Evolutionary conservation across 345 rosid genomes (phyloP), one percentile per base, ranked within the genome.

Genomic region (Rhodamnia argentea): DNA sequence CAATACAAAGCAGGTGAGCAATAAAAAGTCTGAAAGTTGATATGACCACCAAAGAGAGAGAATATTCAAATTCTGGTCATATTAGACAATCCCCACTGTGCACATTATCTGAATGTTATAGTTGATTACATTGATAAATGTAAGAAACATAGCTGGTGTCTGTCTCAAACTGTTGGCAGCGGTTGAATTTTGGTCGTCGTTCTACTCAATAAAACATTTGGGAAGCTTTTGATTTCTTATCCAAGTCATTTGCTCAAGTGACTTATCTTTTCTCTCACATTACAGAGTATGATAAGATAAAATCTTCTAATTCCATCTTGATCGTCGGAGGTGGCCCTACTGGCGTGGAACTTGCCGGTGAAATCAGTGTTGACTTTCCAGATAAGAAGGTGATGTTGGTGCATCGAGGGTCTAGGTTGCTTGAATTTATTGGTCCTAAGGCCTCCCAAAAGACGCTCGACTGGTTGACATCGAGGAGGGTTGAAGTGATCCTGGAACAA

Each of bases 361-460:
- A 92, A 87, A 90, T 92, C 70, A 89, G 87, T 50, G 87, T 85
- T 82, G 94, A 91, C 86, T 94, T 92, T 83, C 96, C 96, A 0
- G 93, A 89, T 57, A 94, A 92, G 90, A 87, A 92, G 87, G 91
- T 92, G 64, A 92, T 91, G 5, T 89, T 94, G 52, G 97, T 93
- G 76, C 96, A 94, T 86, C 88, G 84, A n/a, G 96, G 96, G 85
- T 88, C 94, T 7, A 92, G 96, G 85, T 84, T 94, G 85, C 88
- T 94, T 84, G 97, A 92, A 82, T 94, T 92, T 76, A 86, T 92
- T 75, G 94, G 97, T 27, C 90, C 91, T 13, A 93, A 90, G 86
- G 95, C 95, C 82, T 87, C 93, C 42, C 89, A 85, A 58, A 92
- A 93, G 88, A 86, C 96, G 2, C 85, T 92, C 0, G 87, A 92